Percentiles rank a stretch among this genome's conserved stretches.
Conservation (phyloP, 2,329 filamentous ascomycete genomes). For the Pseudogymnoascus sp. region DNA sequence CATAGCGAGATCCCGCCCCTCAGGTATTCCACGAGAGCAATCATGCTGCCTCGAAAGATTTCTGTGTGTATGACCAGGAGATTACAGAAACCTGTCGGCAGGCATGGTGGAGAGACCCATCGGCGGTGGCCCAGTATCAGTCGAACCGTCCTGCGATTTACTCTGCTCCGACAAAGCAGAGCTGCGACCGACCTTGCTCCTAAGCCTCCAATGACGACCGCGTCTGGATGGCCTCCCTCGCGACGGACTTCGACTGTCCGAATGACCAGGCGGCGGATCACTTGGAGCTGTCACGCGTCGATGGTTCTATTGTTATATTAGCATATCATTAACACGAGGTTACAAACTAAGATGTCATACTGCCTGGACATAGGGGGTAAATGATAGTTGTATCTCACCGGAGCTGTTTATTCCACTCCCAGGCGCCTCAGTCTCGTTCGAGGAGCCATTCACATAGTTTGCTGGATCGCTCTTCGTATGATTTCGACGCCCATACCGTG, state of each 20-base stretch:
- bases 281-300: conserved; percentile 26
- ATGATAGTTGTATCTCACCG: conserved; percentile 18
- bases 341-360: neutral
- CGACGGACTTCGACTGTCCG: conserved; percentile 12
- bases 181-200: conserved; percentile 14
- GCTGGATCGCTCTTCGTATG: conserved; percentile 24
- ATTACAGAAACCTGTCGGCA: neutral
- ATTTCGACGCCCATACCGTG: conserved; percentile 20
- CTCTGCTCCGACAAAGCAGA: neutral
- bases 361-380: neutral
- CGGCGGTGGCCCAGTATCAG: neutral
- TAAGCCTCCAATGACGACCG: conserved; percentile 26
- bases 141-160: neutral
- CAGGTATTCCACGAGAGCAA: neutral
- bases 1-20: neutral
- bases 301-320: conserved; percentile 16
- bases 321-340: neutral
- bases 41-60: neutral
- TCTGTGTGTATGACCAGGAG: neutral
- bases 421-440: conserved; percentile 22
- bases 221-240: conserved; percentile 18
- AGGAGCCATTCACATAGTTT: conserved; percentile 14
- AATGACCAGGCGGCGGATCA: conserved; percentile 20
- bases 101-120: neutral
- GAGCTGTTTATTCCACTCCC: conserved; percentile 19